Base-by-base conservation (phyloP, 2,329 filamentous ascomycete genomes). In the Penicillium hesseltinei region DNA sequence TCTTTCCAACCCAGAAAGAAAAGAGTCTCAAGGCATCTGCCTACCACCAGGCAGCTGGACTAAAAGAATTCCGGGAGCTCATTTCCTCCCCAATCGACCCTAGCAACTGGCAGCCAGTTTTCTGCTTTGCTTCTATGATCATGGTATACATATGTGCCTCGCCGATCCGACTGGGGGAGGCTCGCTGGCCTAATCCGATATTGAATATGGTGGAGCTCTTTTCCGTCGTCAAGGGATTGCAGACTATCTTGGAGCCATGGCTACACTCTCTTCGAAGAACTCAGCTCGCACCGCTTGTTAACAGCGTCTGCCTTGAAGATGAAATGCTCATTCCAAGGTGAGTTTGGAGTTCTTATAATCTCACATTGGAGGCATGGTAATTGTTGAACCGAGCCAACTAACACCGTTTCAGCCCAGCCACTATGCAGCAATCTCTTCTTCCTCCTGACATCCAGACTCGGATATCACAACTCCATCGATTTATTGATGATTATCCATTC, bases 121-220 rank as follows among this genome's bases (percentile, higher is more conserved):
- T 64, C 33, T 64, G 60, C 33, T 66, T 66, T 53, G 53, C 63
- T 2, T 56, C 56, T 4, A 64, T 66, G 62, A 57, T 63, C 23
- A 57, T 54, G 15, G 44, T 63, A 15, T 55, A 58, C 45, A 43
- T 66, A 17, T 60, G 54, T 13, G 54, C 57, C 2, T 57, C 56
- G 1, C 55, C 62, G 0, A 44, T 63, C 11, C 49, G 63, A 40
- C 40, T 62, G 8, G 57, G 57, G 1, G 51, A 48, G 33, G 46
- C 48, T 42, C 54, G 49, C 8, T 66, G 58, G 62, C 63, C 63
- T 3, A 29, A 52, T 19, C 63, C 63, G 2, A 62, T 66, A 9
- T 56, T 40, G 8, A 62, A 63, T 42, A 51, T 62, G 35, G 36
- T 63, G 10, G 64, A 64, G 21, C 8, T 65, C 2, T 64, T 66